These are phyloP conservation scores for Chytriomyces sp. DNA, from an alignment of 192 early-diverging fungal species.

Conservation along the genomic window DNA sequence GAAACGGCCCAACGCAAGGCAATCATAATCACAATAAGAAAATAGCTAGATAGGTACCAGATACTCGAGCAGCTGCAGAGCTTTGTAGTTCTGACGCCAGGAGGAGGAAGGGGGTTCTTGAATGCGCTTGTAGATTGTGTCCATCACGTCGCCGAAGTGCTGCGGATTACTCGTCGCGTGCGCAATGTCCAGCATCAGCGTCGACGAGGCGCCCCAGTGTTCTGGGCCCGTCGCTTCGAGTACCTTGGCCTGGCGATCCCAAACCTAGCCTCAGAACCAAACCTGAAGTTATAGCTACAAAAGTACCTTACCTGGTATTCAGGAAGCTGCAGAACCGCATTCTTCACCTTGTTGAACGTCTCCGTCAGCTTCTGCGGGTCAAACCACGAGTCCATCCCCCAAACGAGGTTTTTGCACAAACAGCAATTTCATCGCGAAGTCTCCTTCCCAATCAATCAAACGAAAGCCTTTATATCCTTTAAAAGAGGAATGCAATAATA, in stretches of 20 bases:
- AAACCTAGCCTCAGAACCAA: neutral
- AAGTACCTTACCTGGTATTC: slow-evolving; percentile 75
- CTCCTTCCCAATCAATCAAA: no score
- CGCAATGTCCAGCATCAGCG: slow-evolving; percentile 94
- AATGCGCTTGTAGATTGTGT: slow-evolving; percentile 84
- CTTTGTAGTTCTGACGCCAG: slow-evolving; percentile 98
- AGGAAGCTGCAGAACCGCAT: slow-evolving; percentile 89
- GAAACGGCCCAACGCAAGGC: no score
- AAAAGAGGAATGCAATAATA: no score
- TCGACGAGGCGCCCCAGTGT: slow-evolving; percentile 91
- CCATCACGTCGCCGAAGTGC: slow-evolving; percentile 95
- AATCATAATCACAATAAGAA: neutral
- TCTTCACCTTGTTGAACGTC: slow-evolving; percentile 63
- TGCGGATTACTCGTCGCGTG: slow-evolving; percentile 75
- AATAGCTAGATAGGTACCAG: slow-evolving; percentile 37
- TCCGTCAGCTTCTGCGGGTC: slow-evolving; percentile 18
- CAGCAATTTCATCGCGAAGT: no score
- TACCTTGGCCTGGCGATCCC: slow-evolving; percentile 32
- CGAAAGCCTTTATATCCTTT: no score
- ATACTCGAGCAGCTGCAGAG: slow-evolving; percentile 91
- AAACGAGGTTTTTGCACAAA: neutral
- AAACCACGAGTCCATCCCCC: slow-evolving; percentile 17
- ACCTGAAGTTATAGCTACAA: neutral
- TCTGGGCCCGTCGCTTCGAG: slow-evolving; percentile 90
- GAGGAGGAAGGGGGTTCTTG: slow-evolving; percentile 79